Conservation (phyloP, 2,329 filamentous ascomycete species). For the Xylariaceae sp. region DNA sequence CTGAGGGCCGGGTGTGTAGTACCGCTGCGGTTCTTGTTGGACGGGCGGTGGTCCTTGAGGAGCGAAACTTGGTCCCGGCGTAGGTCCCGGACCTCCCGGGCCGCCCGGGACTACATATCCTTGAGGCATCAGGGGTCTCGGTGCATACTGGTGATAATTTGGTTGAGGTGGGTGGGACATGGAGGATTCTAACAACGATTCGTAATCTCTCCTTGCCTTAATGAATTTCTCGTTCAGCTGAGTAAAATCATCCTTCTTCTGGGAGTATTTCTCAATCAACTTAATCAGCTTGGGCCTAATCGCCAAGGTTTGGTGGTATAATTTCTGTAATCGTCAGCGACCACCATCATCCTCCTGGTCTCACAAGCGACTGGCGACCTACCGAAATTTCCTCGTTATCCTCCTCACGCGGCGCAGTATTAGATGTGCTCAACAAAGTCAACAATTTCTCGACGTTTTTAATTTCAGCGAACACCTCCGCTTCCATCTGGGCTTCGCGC, state of each 20-base stretch:
- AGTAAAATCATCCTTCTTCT: slow-evolving; percentile 99
- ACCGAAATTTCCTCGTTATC: slow-evolving; percentile 97
- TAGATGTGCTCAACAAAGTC: slow-evolving; percentile 86
- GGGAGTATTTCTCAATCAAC: slow-evolving; percentile 97
- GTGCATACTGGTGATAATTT: slow-evolving; percentile 70
- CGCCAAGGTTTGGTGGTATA: slow-evolving; percentile 89
- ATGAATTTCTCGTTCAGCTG: slow-evolving; percentile 99
- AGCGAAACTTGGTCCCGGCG: slow-evolving; percentile 41
- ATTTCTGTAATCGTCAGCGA: slow-evolving; percentile 55
- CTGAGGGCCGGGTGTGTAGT: slow-evolving; percentile 65
- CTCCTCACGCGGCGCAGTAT: slow-evolving; percentile 76
- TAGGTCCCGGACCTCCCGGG: slow-evolving; percentile 32
- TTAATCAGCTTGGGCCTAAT: slow-evolving; percentile 97
- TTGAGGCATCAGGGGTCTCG: slow-evolving; percentile 53
- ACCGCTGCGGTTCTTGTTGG: slow-evolving; percentile 67
- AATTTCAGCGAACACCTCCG: slow-evolving; percentile 66
- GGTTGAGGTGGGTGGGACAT: slow-evolving; percentile 92
- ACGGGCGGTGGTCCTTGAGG: slow-evolving; percentile 46
- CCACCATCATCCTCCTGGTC: slow-evolving; percentile 20
- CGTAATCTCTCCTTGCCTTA: slow-evolving; percentile 95
- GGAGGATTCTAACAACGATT: slow-evolving; percentile 90
- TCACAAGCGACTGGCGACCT: slow-evolving; percentile 33
- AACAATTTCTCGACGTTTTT: slow-evolving; percentile 72
- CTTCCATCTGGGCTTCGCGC: slow-evolving; percentile 93
- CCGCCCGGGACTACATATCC: slow-evolving; percentile 46